Evolutionary conservation across 2,329 filamentous ascomycete species (phyloP), one percentile per base, ranked within the genome.

Genomic region (Periconia macrospinosa): DNA sequence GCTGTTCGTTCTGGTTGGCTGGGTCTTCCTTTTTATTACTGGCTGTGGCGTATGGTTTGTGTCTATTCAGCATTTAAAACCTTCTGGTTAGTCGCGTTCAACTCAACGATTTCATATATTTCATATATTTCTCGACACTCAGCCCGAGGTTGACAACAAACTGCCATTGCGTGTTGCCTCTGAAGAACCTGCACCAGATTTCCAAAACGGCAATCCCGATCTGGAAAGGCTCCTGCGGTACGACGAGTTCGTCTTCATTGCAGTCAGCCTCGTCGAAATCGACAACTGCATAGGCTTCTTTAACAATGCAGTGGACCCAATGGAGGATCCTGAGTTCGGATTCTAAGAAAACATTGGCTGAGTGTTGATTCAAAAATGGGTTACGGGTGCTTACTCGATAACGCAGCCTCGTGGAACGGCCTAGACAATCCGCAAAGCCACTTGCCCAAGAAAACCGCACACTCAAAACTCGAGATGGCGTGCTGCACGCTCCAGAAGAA

Each of bases 401-500:
- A 23, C 0, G 50, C 44, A 0, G 52, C 56, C 15, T 66, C 60
- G 3, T 51, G 55, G 15, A 61, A 53, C 13, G 55, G 63, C 14
- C 47, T 56, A 1, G 41, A 75, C 47, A 55, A 66, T 61, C 40
- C 67, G 53, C 43, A 80, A 3, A 70, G 68, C 78, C 79, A 81
- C 55, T 83, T 84, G 14, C 79, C 80, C 0, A 84, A 66, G 2
- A 85, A 67, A 0, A 84, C 76, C 0, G 80, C 81, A 18, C 81
- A 83, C 58, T 85, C 82, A 0, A 85, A 71, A 1, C 79, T 79
- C 3, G 79, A 82, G 0, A 84, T 71, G 0, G 81, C 81, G 49
- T 84, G 81, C n/a, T 83, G 75, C 2, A 83, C 81, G 5, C 80
- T 82, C 81, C 82, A 84, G 45, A 83, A 80, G 43, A 83, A 81